phyloP scores from a whole-genome alignment of 2,329 filamentous ascomycete species.

The Zalaria sp. region DNA sequence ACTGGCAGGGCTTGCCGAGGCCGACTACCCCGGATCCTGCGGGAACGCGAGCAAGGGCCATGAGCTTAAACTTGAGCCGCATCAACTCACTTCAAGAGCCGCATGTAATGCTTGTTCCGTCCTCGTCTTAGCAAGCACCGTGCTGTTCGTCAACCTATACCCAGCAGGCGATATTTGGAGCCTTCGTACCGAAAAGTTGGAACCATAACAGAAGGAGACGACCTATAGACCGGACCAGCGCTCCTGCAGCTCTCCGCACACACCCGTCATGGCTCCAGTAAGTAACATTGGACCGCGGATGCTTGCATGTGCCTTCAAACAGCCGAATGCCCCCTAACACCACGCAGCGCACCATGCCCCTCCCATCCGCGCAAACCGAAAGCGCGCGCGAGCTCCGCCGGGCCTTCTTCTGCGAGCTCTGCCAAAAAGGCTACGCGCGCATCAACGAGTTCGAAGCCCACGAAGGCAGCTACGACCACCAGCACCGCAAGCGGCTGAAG shows the following conservation, averaged over 20 bases:
- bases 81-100: neutral
- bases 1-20: too few relatives aligned
- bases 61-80: neutral
- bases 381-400: constrained; percentile 4
- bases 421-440: constrained; percentile 84
- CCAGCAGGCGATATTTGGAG: too few relatives aligned
- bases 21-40: too few relatives aligned
- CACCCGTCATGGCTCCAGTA: constrained; percentile 5
- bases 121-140: too few relatives aligned
- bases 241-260: too few relatives aligned
- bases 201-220: too few relatives aligned
- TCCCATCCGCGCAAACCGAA: constrained; percentile 4
- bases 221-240: too few relatives aligned
- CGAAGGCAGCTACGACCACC: constrained; percentile 87
- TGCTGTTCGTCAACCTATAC: too few relatives aligned
- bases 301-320: neutral
- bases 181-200: too few relatives aligned
- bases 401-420: constrained; percentile 44
- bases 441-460: constrained; percentile 96
- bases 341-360: constrained; percentile 1
- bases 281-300: neutral
- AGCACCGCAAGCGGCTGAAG: constrained; percentile 78
- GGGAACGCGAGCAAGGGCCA: neutral
- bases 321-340: neutral
- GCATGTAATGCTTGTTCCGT: too few relatives aligned